Percentiles rank a stretch among this genome's conserved stretches.
Evolutionary conservation across 179 eudicot genomes (phyloP).

Genomic region (Dionaea muscipula): DNA sequence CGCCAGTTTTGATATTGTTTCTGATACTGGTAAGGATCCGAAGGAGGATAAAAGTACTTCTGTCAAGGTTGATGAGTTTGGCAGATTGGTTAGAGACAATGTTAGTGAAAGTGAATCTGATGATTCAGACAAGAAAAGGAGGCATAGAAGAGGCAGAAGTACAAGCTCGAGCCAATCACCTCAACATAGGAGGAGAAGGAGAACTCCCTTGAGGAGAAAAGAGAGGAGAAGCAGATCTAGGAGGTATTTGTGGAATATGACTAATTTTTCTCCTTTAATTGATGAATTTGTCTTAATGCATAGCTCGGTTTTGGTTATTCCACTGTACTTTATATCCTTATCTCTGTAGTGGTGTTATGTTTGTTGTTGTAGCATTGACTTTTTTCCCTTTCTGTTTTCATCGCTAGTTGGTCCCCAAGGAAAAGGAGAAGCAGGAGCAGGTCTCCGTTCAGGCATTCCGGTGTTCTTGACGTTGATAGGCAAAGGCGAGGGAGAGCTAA

Average conservation of each 20-base stretch:
- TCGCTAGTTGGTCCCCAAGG: conserved; percentile 65
- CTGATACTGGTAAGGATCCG: conserved; percentile 17
- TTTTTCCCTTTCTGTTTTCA: conserved; percentile 15
- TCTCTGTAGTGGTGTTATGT: background rate
- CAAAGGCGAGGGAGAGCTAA: conserved; percentile 36
- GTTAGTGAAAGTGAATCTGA: conserved; percentile 70
- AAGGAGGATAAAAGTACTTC: conserved; percentile 15
- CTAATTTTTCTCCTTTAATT: background rate
- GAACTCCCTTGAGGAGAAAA: conserved; percentile 55
- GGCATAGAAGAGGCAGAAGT: conserved; percentile 53
- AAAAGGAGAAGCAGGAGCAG: conserved; percentile 77
- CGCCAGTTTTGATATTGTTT: conserved; percentile 13
- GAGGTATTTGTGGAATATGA: conserved; percentile 35
- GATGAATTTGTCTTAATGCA: too few relatives aligned
- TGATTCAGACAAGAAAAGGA: conserved; percentile 30
- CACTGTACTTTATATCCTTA: background rate
- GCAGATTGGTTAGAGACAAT: conserved; percentile 62
- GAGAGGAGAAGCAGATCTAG: conserved; percentile 69
- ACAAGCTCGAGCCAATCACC: conserved; percentile 67
- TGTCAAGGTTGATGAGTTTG: conserved; percentile 72
- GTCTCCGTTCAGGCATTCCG: conserved; percentile 47
- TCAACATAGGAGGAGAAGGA: conserved; percentile 40
- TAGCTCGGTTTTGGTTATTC: too few relatives aligned
- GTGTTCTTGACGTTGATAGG: conserved; percentile 33
- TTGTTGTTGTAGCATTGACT: background rate